Base-by-base conservation (phyloP, 768 basidiomycete species). In the Trametes cingulata region DNA sequence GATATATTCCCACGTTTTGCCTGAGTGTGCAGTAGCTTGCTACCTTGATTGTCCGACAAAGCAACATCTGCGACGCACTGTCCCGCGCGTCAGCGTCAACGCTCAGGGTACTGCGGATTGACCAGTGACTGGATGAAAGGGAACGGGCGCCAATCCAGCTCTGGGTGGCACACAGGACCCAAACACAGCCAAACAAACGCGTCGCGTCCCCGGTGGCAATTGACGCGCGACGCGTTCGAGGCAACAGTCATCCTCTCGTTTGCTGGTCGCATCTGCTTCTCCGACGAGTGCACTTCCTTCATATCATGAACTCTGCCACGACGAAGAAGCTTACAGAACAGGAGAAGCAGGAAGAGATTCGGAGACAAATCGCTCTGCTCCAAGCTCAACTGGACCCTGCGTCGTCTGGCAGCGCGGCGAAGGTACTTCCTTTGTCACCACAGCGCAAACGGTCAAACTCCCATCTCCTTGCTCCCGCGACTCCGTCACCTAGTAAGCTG, bases 401-500 rank as follows among this genome's bases (percentile, higher is more conserved):
- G 56, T 65, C 47, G 33, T 64, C 49, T 42, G 57, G 45, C 41
- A 56, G 25, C 0, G 39, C 42, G 7, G 36, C 52, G 56, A 52
- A 48, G 41, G 6, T 33, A 10, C 60, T 56, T 27, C 74, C 74
- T 3, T 67, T 65, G 20, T 78, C 82, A 6, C 81, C 82, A 9
- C 83, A 84, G 70, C 75, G 81, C 60, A 85, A 80, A 71, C 73
- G 72, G 43, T 64, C 64, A 12, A 74, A 78, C 9, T 60, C 75
- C 3, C 70, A 73, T 2, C 67, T 82, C 14, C 65, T 81, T 27
- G 85, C 77, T 1, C 85, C 85, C 6, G 71, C 80, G 0, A 87
- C 85, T 0, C 90, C 90, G 9, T 88, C 90, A 36, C 86, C 86
- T 4, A 88, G 88, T 90, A 64, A 71, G 80, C n/a, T 25, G 42